Conservation (phyloP, 2,329 filamentous ascomycete genomes). For the Ophiostoma populinum region DNA sequence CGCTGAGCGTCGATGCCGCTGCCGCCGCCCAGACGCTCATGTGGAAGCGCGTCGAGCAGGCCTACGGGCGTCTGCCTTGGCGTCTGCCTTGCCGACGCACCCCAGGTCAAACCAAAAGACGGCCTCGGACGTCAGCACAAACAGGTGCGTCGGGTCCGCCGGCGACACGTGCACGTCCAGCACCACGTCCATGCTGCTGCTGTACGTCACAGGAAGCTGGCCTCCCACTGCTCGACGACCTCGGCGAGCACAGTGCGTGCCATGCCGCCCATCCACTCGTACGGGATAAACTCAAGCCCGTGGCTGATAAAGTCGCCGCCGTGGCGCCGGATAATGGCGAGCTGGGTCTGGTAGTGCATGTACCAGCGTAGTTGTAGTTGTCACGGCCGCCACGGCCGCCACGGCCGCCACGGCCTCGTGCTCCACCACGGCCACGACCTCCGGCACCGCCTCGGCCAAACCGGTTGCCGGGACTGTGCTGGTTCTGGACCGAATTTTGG, state of each 20-base stretch:
- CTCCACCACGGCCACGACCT: constrained; percentile 23
- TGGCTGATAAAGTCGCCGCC: constrained; percentile 4
- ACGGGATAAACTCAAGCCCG: not conserved
- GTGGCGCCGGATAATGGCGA: constrained; percentile 4
- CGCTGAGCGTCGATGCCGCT: constrained; percentile 42
- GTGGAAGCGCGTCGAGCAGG: constrained; percentile 60
- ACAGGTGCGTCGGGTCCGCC: constrained; percentile 28
- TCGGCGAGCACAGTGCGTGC: not conserved
- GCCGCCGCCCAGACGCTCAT: constrained; percentile 54
- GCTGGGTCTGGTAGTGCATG: constrained; percentile 6
- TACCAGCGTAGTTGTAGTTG: constrained; percentile 11
- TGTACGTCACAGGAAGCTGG: constrained; percentile 8
- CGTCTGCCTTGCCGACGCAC: not conserved
- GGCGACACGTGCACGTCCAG: constrained; percentile 37
- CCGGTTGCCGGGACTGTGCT: constrained; percentile 25
- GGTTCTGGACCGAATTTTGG: too few relatives aligned
- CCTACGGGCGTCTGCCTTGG: constrained; percentile 25
- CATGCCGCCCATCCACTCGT: constrained; percentile 7
- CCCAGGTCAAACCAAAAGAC: constrained; percentile 31
- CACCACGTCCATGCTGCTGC: constrained; percentile 24
- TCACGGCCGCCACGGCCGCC: constrained; percentile 13
- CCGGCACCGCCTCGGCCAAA: constrained; percentile 20
- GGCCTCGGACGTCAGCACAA: constrained; percentile 38
- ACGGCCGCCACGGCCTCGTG: constrained; percentile 16
- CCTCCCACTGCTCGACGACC: constrained; percentile 4